These are phyloP conservation scores for Mrakia frigida DNA, from an alignment of 768 basidiomycete genomes.

Conservation along the genomic window DNA sequence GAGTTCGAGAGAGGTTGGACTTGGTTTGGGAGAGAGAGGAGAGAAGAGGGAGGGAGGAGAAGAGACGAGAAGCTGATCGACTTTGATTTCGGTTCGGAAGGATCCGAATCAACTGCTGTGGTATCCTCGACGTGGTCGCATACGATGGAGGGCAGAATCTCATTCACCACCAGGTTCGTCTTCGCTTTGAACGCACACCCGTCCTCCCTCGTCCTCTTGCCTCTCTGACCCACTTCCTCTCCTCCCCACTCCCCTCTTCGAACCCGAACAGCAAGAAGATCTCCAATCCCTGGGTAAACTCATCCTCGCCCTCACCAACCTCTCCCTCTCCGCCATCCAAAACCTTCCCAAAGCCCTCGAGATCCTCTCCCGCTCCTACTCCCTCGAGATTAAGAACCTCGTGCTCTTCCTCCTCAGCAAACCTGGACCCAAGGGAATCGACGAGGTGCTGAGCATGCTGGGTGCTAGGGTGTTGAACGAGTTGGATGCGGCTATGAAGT, in stretches of 20 bases:
- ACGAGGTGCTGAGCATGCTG: slow-evolving; percentile 74
- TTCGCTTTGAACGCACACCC: not conserved
- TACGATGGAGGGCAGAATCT: slow-evolving; percentile 65
- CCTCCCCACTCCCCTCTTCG: slow-evolving; percentile 60
- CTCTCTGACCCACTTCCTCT: slow-evolving; percentile 23
- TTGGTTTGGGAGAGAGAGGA: not conserved
- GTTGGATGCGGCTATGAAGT: slow-evolving; percentile 78
- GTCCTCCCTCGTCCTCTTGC: not conserved
- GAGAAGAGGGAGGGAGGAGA: too few relatives aligned
- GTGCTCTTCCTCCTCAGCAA: slow-evolving; percentile 70
- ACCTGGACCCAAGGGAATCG: slow-evolving; percentile 65
- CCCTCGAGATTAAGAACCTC: slow-evolving; percentile 72
- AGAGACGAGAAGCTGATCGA: slow-evolving; percentile 1
- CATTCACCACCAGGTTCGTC: slow-evolving; percentile 51
- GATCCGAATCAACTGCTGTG: slow-evolving; percentile 78
- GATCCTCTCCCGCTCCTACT: slow-evolving; percentile 64
- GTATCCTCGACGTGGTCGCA: slow-evolving; percentile 76
- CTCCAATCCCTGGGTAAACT: slow-evolving; percentile 78
- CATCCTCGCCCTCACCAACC: slow-evolving; percentile 70
- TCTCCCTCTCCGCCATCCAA: slow-evolving; percentile 58
- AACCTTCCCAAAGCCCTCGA: slow-evolving; percentile 71
- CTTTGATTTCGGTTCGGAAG: slow-evolving; percentile 45
- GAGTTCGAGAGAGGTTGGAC: not conserved
- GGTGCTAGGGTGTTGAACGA: slow-evolving; percentile 67
- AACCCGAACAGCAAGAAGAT: slow-evolving; percentile 80